Conservation (phyloP, 345 rosid species). For the Euphorbia pulcherrima region DNA sequence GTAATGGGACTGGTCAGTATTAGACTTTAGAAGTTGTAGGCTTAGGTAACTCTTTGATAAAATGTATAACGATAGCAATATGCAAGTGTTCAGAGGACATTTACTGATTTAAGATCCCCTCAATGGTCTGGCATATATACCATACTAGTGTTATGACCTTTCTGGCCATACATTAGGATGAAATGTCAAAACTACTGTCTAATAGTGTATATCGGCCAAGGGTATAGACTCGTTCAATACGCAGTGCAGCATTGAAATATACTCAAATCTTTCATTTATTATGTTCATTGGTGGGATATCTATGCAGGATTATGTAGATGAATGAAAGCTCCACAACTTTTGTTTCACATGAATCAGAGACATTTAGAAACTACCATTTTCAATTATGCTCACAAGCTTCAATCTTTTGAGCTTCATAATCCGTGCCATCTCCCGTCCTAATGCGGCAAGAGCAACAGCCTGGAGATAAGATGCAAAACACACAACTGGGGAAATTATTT, state of each 20-base stretch:
- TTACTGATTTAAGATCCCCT: slow-evolving; percentile 1
- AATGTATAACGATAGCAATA: not conserved
- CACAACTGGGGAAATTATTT: slow-evolving; percentile 76
- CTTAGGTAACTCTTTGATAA: not conserved
- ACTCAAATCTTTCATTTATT: too few relatives aligned
- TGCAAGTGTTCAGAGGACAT: slow-evolving; percentile 4
- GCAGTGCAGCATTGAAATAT: too few relatives aligned
- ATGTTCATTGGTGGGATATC: too few relatives aligned
- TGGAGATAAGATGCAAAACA: slow-evolving; percentile 86
- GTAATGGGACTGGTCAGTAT: not conserved
- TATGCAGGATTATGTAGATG: too few relatives aligned
- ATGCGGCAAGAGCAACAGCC: slow-evolving; percentile 55
- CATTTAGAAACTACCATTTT: not conserved
- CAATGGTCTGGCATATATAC: not conserved
- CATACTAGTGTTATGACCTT: not conserved
- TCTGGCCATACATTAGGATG: not conserved
- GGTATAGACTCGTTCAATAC: too few relatives aligned
- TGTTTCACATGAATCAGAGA: slow-evolving; percentile 12
- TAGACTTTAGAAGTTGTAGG: not conserved
- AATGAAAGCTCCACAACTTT: slow-evolving; percentile 10
- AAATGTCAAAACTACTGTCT: not conserved
- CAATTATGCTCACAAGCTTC: slow-evolving; percentile 29
- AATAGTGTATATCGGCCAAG: too few relatives aligned
- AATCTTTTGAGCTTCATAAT: slow-evolving; percentile 55
- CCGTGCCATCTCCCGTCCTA: slow-evolving; percentile 76